Evolutionary conservation across 129 eudicot genomes (phyloP), one percentile per base, ranked within the genome.

Genomic region (Logfia minima): DNA sequence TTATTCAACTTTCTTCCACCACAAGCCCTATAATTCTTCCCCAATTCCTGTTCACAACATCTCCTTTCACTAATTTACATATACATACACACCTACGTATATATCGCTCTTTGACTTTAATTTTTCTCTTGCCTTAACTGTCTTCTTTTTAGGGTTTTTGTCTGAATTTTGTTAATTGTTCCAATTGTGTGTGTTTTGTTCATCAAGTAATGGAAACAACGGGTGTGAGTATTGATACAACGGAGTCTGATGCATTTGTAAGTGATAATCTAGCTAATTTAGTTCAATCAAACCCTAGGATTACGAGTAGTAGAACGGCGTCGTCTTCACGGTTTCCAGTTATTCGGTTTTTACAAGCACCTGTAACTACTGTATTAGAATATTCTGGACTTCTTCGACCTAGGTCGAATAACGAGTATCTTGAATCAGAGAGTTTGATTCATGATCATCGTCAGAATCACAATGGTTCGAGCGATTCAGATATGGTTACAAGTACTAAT

Each of bases 351-450:
- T 35, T 91, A 2, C 91, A 77, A 63, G 86, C 90, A 45, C 97
- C 97, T 11, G 81, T 91, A 0, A 81, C 93, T 0, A 79, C 93
- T 71, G 64, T 88, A 0, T 82, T 91, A 22, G 93, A 91, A 61
- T 81, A 86, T 43, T 81, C 87, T 18, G 93, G 93, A 26, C 34
- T 84, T 32, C 71, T 79, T 31, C 77, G 88, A 26, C 84, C 83
- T 4, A 63, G 83, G 80, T 81, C 87, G 8, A 80, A 69, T 56
- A 60, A 61, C 45, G 84, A 81, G 23, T 68, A 68, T 60, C 66
- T 52, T 28, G 87, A 90, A 78, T 75, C 95, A 2, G 86, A 84
- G 56, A 32, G 61, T 63, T 65, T 81, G 77, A 61, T 78, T 65
- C 68, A 70, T 72, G 63, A 73, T 34, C 61, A 51, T 53, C 64